Evolutionary conservation across 1,284 basidiomycete species (phyloP).

Genomic region (Microbotryum saponariae): DNA sequence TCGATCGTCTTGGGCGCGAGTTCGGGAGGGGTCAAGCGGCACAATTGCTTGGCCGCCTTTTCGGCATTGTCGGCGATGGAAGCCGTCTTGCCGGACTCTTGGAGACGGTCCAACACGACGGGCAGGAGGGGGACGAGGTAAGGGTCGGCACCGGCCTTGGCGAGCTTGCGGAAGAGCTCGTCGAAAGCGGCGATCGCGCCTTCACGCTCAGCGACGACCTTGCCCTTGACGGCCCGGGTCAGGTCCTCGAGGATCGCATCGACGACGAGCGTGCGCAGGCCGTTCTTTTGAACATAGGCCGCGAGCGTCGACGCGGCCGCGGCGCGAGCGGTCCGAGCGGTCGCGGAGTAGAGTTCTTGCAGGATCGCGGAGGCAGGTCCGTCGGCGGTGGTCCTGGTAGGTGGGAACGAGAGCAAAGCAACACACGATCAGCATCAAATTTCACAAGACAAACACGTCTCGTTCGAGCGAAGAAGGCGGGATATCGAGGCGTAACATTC

Average conservation of each 20-base stretch:
- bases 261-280: conserved; percentile 39
- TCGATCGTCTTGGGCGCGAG: conserved; percentile 64
- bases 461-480: too few species aligned
- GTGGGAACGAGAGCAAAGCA: too few species aligned
- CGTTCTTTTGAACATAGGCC: conserved; percentile 39
- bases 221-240: conserved; percentile 69
- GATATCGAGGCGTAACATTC: too few species aligned
- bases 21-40: conserved; percentile 78
- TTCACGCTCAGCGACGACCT: conserved; percentile 85
- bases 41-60: conserved; percentile 71
- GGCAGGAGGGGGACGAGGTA: conserved; percentile 72
- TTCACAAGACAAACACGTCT: too few species aligned
- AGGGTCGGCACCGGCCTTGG: conserved; percentile 66
- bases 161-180: conserved; percentile 50
- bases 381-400: conserved; percentile 5
- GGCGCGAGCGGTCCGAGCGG: conserved; percentile 29
- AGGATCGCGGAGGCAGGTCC: conserved; percentile 35
- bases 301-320: conserved; percentile 41
- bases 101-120: conserved; percentile 72
- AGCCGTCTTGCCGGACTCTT: conserved; percentile 68
- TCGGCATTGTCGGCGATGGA: conserved; percentile 76
- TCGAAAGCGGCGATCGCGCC: conserved; percentile 50
- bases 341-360: conserved; percentile 34
- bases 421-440: too few species aligned
- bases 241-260: conserved; percentile 42